phyloP scores from a whole-genome alignment of 2,329 filamentous ascomycete genomes.

The Diplodia sapinea region DNA sequence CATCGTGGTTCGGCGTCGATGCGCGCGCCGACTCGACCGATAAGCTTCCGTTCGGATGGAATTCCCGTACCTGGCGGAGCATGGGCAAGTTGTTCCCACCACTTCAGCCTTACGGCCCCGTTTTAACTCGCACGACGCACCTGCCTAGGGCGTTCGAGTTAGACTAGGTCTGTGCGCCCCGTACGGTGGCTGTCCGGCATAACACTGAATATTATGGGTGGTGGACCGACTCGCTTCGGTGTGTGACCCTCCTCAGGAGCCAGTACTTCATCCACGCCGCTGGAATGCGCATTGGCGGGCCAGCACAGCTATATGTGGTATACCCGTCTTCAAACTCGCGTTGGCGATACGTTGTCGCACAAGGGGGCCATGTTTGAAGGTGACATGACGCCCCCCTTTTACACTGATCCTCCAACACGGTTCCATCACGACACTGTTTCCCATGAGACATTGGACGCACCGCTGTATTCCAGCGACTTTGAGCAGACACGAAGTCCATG shows the following conservation, averaged over 20 bases:
- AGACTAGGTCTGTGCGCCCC: neutral
- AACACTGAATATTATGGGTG: too few species aligned
- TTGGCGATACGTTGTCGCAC: neutral
- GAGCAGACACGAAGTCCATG: neutral
- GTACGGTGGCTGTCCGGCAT: neutral
- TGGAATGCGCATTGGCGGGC: neutral
- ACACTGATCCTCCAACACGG: neutral
- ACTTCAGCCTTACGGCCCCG: neutral
- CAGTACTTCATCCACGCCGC: neutral
- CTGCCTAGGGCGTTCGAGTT: neutral
- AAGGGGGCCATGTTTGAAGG: neutral
- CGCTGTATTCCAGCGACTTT: neutral
- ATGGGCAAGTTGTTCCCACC: neutral
- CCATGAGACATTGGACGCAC: neutral
- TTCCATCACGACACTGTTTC: neutral
- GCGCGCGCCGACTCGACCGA: too few species aligned
- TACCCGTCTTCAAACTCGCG: neutral
- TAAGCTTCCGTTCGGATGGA: neutral
- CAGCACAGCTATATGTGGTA: neutral
- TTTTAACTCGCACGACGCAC: neutral
- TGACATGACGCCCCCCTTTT: neutral
- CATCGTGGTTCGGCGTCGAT: neutral
- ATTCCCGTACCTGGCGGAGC: neutral
- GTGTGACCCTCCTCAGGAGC: neutral
- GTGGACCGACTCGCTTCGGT: too few species aligned